Evolutionary conservation across 352 stramenopile species (phyloP), one percentile per base, ranked within the genome.

Genomic region (Globisporangium barbulae): DNA sequence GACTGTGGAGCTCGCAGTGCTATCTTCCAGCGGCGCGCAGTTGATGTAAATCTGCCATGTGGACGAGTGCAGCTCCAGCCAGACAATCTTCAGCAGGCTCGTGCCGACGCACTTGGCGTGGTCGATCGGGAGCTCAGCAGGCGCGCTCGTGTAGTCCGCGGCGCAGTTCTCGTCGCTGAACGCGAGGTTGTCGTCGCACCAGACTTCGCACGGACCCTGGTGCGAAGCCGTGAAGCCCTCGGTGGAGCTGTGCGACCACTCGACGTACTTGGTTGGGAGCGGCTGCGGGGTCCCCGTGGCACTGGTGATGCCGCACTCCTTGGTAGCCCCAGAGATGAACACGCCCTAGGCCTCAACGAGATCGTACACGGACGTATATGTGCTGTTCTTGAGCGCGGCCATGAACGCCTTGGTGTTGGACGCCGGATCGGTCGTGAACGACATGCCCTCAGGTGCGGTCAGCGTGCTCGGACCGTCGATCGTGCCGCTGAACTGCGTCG

Each of bases 131-230:
- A 88, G 72, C 48, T 68, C 64, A n/a, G 69, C 73, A 6, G 70
- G 67, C 22, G 70, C 71, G 9, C 13, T 55, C 1, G 72, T 62
- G 57, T 74, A 79, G 68, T 83, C 69, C 3, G 71, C 59, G 10
- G 72, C 67, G 31, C 75, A 87, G 74, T 87, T 79, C 39, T 78
- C 74, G 61, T 84, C 65, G n/a, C 74, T 63, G 59, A 80, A 88
- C 28, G 74, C 73, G 8, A 76, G 42, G 6, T 68, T 64, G 62
- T 85, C 61, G 47, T 84, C 78, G 55, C 76, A 88, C 74, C 76
- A 85, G 45, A 85, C 59, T 31, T 88, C 78, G 30, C 78, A 83
- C 7, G 76, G 78, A 22, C 76, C 78, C 22, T 78, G 25, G 64
- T 82, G 72, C 0, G 69, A 81, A 0, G 64, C 44, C 17, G 73